These are phyloP conservation scores for Erodium moschatum DNA, from an alignment of 441 rosid genomes.

Conservation along the genomic window DNA sequence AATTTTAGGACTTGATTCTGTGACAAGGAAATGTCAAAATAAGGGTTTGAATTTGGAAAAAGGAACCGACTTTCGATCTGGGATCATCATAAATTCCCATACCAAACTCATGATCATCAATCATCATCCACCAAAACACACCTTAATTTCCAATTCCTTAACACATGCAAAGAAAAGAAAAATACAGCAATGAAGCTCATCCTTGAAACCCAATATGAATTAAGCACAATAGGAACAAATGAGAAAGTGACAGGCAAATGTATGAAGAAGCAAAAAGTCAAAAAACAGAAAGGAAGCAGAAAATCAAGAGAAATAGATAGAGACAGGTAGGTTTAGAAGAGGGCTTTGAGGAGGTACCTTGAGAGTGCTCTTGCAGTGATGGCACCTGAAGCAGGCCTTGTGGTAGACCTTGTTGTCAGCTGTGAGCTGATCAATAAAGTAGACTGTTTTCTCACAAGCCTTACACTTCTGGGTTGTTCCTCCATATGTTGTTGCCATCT, in stretches of 20 bases:
- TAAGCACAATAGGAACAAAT: neutral
- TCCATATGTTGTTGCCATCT: constrained; percentile 1
- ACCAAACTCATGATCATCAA: neutral
- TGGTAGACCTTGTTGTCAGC: constrained; percentile 24
- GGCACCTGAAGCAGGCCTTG: constrained; percentile 28
- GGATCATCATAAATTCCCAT: neutral
- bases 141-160: neutral
- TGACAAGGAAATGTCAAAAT: neutral
- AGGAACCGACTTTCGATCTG: constrained; percentile 1
- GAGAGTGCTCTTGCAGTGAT: constrained; percentile 26
- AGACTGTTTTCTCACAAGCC: constrained; percentile 25
- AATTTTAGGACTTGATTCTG: neutral
- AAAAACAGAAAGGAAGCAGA: neutral
- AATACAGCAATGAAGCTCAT: neutral
- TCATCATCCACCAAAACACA: neutral
- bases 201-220: neutral
- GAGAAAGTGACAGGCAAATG: neutral
- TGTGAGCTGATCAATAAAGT: constrained; percentile 24
- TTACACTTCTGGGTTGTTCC: constrained; percentile 10
- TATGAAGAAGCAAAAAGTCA: neutral
- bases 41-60: neutral
- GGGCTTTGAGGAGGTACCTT: constrained; percentile 13
- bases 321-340: neutral
- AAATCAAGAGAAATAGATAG: neutral
- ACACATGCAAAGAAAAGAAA: neutral